Base-by-base conservation (phyloP, 257 asterid genomes). In the Mentha longifolia region DNA sequence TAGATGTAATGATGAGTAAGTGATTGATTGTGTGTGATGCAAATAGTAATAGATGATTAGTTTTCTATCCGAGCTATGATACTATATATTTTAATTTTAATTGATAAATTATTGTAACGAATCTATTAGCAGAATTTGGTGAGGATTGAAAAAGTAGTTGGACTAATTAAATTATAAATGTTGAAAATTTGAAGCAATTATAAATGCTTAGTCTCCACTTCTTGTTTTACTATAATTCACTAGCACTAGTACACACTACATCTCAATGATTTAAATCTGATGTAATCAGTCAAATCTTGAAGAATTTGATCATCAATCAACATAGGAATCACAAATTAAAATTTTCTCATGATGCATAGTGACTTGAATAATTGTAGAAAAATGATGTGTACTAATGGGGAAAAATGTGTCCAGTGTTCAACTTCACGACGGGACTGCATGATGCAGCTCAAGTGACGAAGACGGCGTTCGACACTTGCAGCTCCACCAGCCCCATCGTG, bases 391-490 rank as follows among this genome's bases (percentile, higher is more conserved):
- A n/a, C n/a, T n/a, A n/a, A n/a, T n/a, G 25, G 25, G 25, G 37
- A 33, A 33, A 33, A 33, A 33, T 33, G 37, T 33, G 37, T 33
- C 2, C 83, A 88, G 97, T 82, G 74, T 91, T 91, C 87, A 91
- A 91, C 71, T 91, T 82, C 81, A 7, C 17, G 7, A 81, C 87
- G 0, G 92, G 90, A 49, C 0, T 3, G 5, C 94, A 91, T n/a
- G 76, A 82, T 50, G 92, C 80, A 9, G 94, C 92, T 12, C 73
- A 51, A 43, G 96, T 89, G 10, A 76, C 88, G 3, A 87, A 69
- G 71, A 79, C 69, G 11, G 84, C 84, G 4, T 89, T 4, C 9
- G 95, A 78, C 14, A 54, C 63, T 0, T 91, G 97, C 76, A 74
- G 57, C 76, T 52, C 95, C 9, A 46, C 42, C 49, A 65, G 11